Evolutionary conservation across 352 stramenopile genomes (phyloP), one percentile per base, ranked within the genome.

Genomic region (Globisporangium viniferum): DNA sequence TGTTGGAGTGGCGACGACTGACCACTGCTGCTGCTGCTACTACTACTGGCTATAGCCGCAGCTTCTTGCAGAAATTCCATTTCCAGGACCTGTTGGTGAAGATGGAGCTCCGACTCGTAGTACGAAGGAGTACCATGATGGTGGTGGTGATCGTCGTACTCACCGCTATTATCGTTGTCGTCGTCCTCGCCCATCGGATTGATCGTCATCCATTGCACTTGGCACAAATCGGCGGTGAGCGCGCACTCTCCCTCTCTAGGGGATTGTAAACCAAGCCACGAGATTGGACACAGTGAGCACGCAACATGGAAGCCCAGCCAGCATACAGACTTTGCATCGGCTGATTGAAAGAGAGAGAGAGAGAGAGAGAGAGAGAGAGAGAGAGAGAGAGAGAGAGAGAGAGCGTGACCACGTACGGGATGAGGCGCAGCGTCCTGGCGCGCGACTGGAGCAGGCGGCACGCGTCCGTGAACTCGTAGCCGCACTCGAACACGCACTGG

Each of bases 401-500:
- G 31, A 33, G 31, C 31, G 64, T 35, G 33, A 59, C 4, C 27
- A 72, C 75, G 31, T 31, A 89, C 79, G 70, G 69, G 63, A 86
- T 73, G 24, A 92, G 62, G 1, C 73, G 73, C 61, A 87, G 62
- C 33, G 82, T 83, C 24, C 53, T 60, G 9, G 74, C 81, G 14
- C 78, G 81, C 31, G 71, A 72, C 49, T 73, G 64, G 59, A 92
- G 79, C 29, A 81, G 51, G 33, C 57, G 54, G 44, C 80, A 73
- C 5, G 83, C 75, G 2, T 61, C 67, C 5, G 70, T 73, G 44
- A 93, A 93, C 72, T 93, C 81, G 68, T 94, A 94, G 64, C 82
- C 73, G 44, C 77, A 76, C 64, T 88, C 82, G 69, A 92, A 92
- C 33, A 90, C 84, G 69, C 86, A 91, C 67, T 92, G 81, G 60